A percentile compares a stretch with the other conserved stretches of the same genome.
Evolutionary conservation across 2,329 filamentous ascomycete species (phyloP).

Genomic region (Calonectria naviculata): DNA sequence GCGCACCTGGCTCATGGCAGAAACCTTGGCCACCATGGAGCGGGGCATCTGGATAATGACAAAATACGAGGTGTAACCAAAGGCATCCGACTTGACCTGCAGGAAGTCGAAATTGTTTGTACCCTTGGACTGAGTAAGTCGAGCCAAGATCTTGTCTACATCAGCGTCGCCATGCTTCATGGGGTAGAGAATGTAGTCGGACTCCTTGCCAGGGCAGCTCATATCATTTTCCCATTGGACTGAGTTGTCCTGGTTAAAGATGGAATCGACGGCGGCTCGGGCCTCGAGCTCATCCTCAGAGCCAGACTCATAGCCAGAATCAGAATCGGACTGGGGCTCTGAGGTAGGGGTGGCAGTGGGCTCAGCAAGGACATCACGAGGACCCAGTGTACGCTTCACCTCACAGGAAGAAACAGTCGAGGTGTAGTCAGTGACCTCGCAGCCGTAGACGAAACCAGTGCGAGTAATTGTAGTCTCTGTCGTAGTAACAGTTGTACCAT

Average conservation of each 20-base stretch:
- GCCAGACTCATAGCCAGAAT: background rate
- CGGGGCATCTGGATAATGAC: background rate
- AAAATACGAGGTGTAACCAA: background rate
- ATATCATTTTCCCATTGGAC: background rate
- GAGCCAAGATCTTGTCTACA: background rate
- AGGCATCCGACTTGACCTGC: background rate
- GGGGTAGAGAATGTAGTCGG: background rate
- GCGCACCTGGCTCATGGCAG: background rate
- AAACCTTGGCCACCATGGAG: background rate
- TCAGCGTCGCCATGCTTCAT: background rate
- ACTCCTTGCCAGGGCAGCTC: background rate
- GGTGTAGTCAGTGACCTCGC: background rate
- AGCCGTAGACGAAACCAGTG: background rate
- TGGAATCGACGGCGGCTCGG: background rate
- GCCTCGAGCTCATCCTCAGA: background rate
- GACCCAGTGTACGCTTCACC: background rate
- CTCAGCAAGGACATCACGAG: background rate
- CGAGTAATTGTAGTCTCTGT: background rate
- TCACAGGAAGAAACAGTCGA: background rate
- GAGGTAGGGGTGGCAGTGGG: background rate
- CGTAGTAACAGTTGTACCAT: background rate
- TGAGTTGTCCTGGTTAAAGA: constrained; percentile 2
- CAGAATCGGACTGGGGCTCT: background rate
- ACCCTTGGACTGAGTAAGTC: background rate
- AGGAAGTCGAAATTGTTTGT: background rate